A percentile compares a stretch with the other conserved stretches of the same genome.
Evolutionary conservation across 2,329 filamentous ascomycete species (phyloP).

Genomic region (Monilinia fructigena): DNA sequence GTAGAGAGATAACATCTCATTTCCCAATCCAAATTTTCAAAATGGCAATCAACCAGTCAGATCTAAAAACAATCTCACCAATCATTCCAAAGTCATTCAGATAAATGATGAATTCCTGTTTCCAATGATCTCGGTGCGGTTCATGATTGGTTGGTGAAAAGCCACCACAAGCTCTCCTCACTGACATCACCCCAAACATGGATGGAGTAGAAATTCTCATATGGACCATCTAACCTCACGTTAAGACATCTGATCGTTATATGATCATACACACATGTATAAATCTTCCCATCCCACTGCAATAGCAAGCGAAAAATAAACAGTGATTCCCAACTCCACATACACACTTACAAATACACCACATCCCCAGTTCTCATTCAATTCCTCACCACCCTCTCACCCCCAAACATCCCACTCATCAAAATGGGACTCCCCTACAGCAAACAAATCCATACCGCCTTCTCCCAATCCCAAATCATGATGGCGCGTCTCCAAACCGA

Average conservation of each 20-base stretch:
- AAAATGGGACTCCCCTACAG: constrained; percentile 6
- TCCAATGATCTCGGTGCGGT: background rate
- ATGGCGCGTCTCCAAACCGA: background rate
- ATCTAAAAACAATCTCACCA: too few relatives aligned
- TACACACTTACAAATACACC: too few relatives aligned
- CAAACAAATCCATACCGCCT: constrained; percentile 4
- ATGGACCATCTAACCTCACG: too few relatives aligned
- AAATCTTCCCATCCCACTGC: too few relatives aligned
- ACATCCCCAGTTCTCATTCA: background rate
- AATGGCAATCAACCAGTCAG: too few relatives aligned
- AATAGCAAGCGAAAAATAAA: too few relatives aligned
- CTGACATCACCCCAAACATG: background rate
- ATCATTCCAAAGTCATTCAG: background rate
- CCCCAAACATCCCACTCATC: background rate
- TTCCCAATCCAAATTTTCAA: too few relatives aligned
- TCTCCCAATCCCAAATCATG: constrained; percentile 7
- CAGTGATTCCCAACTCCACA: too few relatives aligned
- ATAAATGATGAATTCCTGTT: background rate
- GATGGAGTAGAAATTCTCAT: too few relatives aligned
- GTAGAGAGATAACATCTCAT: too few relatives aligned
- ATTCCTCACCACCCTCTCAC: background rate
- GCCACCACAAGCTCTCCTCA: constrained; percentile 1
- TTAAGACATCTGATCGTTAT: too few relatives aligned
- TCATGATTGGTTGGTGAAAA: background rate
- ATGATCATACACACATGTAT: too few relatives aligned